Percentiles rank a stretch among this genome's conserved stretches.
phyloP scores from a whole-genome alignment of 345 rosid genomes.

The Aquilaria yunnanensis region DNA sequence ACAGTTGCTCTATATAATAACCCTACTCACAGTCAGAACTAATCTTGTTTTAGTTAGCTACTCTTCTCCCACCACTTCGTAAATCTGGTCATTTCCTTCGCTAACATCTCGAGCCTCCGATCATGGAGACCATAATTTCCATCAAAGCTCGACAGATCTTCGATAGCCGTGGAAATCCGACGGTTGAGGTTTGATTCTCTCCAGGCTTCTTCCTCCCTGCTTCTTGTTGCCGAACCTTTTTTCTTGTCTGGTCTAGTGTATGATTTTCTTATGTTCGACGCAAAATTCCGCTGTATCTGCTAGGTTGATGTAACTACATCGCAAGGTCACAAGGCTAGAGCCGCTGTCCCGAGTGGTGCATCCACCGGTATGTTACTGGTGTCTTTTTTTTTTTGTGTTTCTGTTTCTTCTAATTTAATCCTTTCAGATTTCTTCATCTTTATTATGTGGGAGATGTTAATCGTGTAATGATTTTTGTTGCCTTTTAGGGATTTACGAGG shows the following conservation, averaged over 20 bases:
- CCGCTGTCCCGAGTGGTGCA: conserved; percentile 98
- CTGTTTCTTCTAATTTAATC: not conserved
- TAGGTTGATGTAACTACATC: conserved; percentile 68
- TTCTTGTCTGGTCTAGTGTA: conserved; percentile 15
- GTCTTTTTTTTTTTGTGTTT: too few relatives aligned
- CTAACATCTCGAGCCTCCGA: not conserved
- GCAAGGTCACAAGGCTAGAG: conserved; percentile 50
- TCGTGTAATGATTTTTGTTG: not conserved
- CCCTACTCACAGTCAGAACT: conserved; percentile 21
- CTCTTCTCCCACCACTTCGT: not conserved
- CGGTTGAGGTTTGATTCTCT: conserved; percentile 66
- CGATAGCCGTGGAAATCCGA: conserved; percentile 98
- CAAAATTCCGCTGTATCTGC: not conserved
- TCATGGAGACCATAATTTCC: conserved; percentile 54
- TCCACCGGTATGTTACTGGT: conserved; percentile 62
- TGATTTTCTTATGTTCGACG: not conserved
- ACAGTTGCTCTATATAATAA: conserved; percentile 7
- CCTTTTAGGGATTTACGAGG: conserved; percentile 77
- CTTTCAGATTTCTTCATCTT: not conserved
- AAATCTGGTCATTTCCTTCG: too few relatives aligned
- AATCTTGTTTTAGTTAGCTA: not conserved
- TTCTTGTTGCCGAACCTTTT: conserved; percentile 11
- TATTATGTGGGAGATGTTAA: not conserved
- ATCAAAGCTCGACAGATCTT: conserved; percentile 92
- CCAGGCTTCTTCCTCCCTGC: not conserved